Base-by-base conservation (phyloP, 1,284 basidiomycete species). In the Uromyces viciae-fabae region DNA sequence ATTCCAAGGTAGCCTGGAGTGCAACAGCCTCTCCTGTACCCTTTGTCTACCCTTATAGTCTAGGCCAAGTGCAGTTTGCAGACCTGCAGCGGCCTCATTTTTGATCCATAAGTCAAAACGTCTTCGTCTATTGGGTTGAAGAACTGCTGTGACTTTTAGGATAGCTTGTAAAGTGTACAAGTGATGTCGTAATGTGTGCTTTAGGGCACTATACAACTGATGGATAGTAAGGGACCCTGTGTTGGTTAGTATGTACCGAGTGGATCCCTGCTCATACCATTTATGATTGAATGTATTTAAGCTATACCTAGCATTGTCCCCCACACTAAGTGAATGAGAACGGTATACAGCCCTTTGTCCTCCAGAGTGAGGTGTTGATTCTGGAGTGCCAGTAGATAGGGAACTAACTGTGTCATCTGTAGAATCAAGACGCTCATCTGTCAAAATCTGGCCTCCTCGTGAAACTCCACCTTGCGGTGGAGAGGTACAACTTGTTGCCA, bases 91-190 rank as follows among this genome's bases (percentile, higher is more conserved):
- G 25, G 36, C 33, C 22, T 25, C 46, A 49, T 72, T 14, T 52
- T 72, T 72, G 4, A 72, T 28, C 69, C 69, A 72, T 5, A 72
- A 7, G n/a, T 72, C 69, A 72, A 72, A 72, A 14, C 46, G 11
- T 3, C 14, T 4, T 17, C 33, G 40, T n/a, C 69, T 46, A 31
- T 72, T 72, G 4, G 69, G 46, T 38, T 72, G 69, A 14, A 52
- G 8, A 40, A 68, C 40, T 2, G 64, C 33, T 43, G 9, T 43
- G n/a, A 68, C 36, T 25, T 68, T 40, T 3, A 68, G 33, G n/a
- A 72, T 72, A 2, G 11, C 46, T 22, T 52, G 22, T 1, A 33
- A 31, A 3, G 17, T 1, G 1, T 36, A 3, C 1, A 4, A 9
- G 25, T 38, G 33, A 3, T 52, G 7, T 17, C 40, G 22, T 2